phyloP scores from a whole-genome alignment of 768 basidiomycete genomes.

The Termitomyces bulborhizus region DNA sequence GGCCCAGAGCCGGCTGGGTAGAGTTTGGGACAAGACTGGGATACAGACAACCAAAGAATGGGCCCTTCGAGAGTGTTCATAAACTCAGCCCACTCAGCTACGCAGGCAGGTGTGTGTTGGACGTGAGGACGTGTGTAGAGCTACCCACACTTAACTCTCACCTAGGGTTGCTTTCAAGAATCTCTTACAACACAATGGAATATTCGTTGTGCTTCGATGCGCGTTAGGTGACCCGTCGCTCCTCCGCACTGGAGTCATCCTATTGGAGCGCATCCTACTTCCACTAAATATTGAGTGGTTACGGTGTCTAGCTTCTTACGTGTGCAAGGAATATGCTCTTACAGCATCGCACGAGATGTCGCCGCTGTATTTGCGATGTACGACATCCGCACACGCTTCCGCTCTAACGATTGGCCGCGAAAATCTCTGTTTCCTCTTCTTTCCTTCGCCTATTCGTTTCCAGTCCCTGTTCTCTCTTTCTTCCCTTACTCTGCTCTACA shows the following conservation, averaged over 20 bases:
- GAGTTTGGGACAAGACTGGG: background rate
- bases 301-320: conserved; percentile 1
- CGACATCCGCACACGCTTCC: conserved; percentile 1
- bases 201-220: background rate
- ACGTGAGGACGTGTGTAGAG: conserved; percentile 9
- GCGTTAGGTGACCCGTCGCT: background rate
- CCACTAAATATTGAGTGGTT: background rate
- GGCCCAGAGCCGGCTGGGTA: background rate
- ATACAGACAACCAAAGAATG: background rate
- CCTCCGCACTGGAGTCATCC: background rate
- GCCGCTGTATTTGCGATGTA: background rate
- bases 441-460: background rate
- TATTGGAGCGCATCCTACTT: conserved; percentile 4
- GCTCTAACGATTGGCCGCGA: background rate
- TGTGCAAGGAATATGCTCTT: background rate
- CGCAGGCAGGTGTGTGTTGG: conserved; percentile 4
- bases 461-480: background rate
- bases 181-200: background rate
- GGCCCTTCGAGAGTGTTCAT: background rate
- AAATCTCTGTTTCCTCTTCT: background rate
- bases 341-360: background rate
- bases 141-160: background rate
- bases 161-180: background rate
- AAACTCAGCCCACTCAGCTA: conserved; percentile 1
- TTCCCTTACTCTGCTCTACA: background rate